Conservation (phyloP, 371 early-diverging fungal species). For the Apophysomyces variabilis region DNA sequence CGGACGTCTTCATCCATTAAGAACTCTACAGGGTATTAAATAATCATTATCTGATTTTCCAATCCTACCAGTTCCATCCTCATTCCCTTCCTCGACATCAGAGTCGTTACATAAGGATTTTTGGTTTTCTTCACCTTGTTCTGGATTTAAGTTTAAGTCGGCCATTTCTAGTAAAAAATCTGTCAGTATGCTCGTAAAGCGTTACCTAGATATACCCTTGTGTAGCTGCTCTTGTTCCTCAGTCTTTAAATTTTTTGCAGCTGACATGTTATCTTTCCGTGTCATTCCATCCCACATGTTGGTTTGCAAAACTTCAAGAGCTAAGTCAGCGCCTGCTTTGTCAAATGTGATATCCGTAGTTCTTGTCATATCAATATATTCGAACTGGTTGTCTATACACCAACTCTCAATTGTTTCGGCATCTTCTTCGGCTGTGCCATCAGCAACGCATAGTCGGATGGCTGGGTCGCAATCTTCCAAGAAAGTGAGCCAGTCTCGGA, state of each 20-base stretch:
- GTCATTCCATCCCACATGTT: conserved; percentile 78
- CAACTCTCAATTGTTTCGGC: conserved; percentile 35
- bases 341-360: conserved; percentile 34
- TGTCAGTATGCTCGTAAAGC: background rate
- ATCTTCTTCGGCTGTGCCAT: conserved; percentile 23
- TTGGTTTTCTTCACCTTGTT: background rate
- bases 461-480: conserved; percentile 58
- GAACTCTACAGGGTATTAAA: conserved; percentile 24
- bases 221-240: conserved; percentile 27
- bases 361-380: conserved; percentile 64
- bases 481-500: conserved; percentile 60
- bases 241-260: background rate
- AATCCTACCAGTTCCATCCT: conserved; percentile 12
- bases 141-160: conserved; percentile 15
- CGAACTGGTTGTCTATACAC: conserved; percentile 71
- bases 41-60: background rate
- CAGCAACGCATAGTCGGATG: conserved; percentile 63
- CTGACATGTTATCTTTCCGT: conserved; percentile 30
- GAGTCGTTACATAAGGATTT: conserved; percentile 7
- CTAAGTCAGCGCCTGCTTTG: conserved; percentile 42
- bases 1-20: conserved; percentile 52
- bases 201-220: conserved; percentile 13
- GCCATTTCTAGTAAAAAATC: conserved; percentile 9
- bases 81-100: conserved; percentile 14
- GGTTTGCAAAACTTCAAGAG: conserved; percentile 68